Evolutionary conservation across 2,329 filamentous ascomycete genomes (phyloP).

Genomic region (Exserohilum turcica): DNA sequence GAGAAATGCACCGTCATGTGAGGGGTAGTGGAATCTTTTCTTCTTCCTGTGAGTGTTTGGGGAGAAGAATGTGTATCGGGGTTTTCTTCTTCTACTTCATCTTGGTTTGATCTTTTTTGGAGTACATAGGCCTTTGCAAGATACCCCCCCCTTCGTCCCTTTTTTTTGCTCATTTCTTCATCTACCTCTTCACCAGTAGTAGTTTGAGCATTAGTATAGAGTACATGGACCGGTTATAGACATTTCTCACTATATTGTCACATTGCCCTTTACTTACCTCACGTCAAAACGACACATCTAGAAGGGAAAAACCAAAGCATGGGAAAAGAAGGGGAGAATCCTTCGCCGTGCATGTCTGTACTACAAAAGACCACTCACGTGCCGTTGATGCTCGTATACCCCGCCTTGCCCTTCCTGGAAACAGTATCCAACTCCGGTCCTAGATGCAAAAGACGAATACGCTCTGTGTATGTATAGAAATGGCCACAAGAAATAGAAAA

Average conservation of each 20-base stretch:
- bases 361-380: neutral
- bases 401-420: neutral
- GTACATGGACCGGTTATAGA: too few species aligned
- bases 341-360: neutral
- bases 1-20: conserved; percentile 65
- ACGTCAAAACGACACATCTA: neutral
- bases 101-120: neutral
- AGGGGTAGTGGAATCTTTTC: too few species aligned
- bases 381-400: neutral
- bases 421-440: conserved; percentile 3
- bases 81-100: neutral
- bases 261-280: neutral
- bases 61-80: neutral
- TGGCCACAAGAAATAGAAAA: neutral
- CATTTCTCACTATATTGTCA: too few species aligned
- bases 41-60: neutral
- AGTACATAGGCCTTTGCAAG: neutral
- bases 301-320: too few species aligned
- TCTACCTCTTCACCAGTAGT: neutral
- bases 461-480: neutral
- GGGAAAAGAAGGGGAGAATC: neutral
- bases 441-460: conserved; percentile 9
- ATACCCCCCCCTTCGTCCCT: too few species aligned
- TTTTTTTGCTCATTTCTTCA: neutral
- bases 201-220: neutral